Conservation (phyloP, 2,329 filamentous ascomycete species). For the Nemania diffusa region DNA sequence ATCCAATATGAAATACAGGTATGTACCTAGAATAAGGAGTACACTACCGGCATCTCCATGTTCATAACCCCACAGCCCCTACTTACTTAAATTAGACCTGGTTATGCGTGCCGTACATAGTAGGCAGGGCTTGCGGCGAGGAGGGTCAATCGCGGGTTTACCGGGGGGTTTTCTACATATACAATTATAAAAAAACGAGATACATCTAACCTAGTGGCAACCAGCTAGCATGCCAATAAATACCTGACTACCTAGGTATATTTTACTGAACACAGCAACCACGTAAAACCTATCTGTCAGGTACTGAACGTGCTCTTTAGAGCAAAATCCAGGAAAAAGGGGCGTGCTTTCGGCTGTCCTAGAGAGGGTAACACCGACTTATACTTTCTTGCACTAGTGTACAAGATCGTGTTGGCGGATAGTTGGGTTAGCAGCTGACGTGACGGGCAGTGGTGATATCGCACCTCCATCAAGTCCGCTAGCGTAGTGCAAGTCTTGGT, state of each 20-base stretch:
- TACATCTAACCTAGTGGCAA: no score
- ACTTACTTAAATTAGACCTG: constrained; percentile 1
- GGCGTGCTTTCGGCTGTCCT: background rate
- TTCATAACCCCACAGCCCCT: background rate
- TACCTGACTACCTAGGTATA: background rate
- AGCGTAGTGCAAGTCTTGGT: background rate
- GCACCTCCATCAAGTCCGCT: background rate
- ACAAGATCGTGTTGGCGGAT: background rate
- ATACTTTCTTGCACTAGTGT: background rate
- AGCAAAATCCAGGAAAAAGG: background rate
- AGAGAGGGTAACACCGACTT: background rate
- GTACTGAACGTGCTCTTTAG: no score
- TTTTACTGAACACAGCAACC: no score
- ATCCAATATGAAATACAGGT: background rate
- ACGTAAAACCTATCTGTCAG: background rate
- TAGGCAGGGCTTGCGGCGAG: no score
- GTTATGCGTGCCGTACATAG: constrained; percentile 1
- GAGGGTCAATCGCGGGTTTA: no score
- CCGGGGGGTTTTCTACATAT: no score
- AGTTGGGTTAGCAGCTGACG: background rate
- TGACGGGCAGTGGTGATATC: background rate
- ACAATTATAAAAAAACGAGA: no score
- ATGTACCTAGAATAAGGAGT: background rate
- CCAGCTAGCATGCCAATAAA: background rate
- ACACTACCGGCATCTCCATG: constrained; percentile 9